Base-by-base conservation (phyloP, 345 rosid species). In the Lepidium africanum region DNA sequence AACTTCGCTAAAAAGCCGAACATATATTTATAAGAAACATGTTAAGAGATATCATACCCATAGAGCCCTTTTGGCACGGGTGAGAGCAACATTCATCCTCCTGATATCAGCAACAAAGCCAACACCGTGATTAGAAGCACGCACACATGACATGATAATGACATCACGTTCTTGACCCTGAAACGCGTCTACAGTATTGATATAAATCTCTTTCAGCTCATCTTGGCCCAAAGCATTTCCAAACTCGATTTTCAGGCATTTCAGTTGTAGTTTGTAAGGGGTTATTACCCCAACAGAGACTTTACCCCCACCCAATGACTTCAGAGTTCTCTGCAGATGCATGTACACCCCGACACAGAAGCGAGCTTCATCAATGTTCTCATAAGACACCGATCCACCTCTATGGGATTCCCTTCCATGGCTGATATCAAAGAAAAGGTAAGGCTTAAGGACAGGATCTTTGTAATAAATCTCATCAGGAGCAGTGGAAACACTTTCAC, bases 131-230 rank as follows among this genome's bases (percentile, higher is more conserved):
- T 46, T 78, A 11, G 99, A 94, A 67, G 99, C 99, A 71, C 99
- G 96, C 30, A 94, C 99, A 80, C 99, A 94, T 10, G 99, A 94
- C 99, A 94, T 94, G 68, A 94, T 94, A 70, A 94, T 91, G 46
- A 91, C 96, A 80, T 94, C 99, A 58, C 99, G 99, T 60, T 94
- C 99, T 79, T 94, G 99, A 17, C 99, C 99, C 77, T 94, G 99
- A 84, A 94, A 94, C 59, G 99, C 99, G 74, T 94, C 99, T 14
- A 94, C 97, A 12, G 99, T 94, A 73, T 94, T 94, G 47, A 94
- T 94, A 72, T 94, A 94, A 10, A 94, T 69, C 78, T 94, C 99
- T 72, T 89, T 91, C 81, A 96, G 85, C 65, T 91, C 99, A 68
- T 91, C 99, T 45, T 91, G 85, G 63, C 80, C 83, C 77, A 94